Evolutionary conservation across 106 monocot species (phyloP), one percentile per base, ranked within the genome.

Genomic region (Iris macrosiphon): DNA sequence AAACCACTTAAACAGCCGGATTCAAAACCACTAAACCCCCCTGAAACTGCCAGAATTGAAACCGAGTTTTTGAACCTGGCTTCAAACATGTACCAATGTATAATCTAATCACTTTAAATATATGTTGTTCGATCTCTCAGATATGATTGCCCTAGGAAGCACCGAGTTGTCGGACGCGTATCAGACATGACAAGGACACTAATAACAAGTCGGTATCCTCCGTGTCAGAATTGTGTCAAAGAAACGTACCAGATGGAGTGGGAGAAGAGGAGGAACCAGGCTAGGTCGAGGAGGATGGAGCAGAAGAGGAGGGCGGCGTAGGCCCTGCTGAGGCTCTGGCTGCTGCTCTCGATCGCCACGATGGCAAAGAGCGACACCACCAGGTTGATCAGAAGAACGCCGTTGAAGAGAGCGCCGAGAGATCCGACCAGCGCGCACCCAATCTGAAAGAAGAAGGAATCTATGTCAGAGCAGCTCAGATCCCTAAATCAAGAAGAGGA

Each of bases 291-390:
- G 20, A 94, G 40, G 59, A 95, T 76, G 15, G 64, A 65, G 40
- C 72, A 84, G 29, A 52, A 52, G 52, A 95, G 85, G 41, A 95
- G 88, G 37, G 76, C 73, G 7, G 74, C 94, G 45, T 95, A 95
- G n/a, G 93, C 79, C 57, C 88, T 35, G 11, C 84, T 84, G 20
- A 94, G 72, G 43, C 63, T 82, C 62, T 95, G 94, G 63, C 88
- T 95, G 13, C 81, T 76, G 45, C 85, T 79, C 74, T 89, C 89
- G 18, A 95, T 89, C 15, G 94, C 94, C 0, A 95, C 81, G 2
- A 95, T 55, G 0, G 89, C 88, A 63, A 89, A 95, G 16, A 95
- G 73, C 5, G 84, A 69, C 43, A 82, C 71, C 23, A 73, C 89
- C 32, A 89, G 70, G 74, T 95, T 84, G 40, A 81, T 56, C 73